Conservation (phyloP, 192 early-diverging fungal genomes). For the Podila clonocystis region DNA sequence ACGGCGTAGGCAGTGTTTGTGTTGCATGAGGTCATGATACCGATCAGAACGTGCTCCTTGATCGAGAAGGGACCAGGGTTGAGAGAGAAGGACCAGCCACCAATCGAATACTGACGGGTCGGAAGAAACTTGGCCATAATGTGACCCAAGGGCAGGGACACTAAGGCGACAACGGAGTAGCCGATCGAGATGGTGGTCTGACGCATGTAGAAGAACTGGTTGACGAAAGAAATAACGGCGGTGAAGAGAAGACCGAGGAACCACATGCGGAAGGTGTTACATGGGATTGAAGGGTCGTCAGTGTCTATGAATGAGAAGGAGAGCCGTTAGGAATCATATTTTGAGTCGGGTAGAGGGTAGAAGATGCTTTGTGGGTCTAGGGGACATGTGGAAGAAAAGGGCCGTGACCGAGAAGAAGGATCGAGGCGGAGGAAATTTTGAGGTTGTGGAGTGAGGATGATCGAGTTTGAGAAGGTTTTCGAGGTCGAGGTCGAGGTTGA, state of each 20-base stretch:
- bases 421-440: no score
- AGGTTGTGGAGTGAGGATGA: no score
- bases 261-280: constrained; percentile 63
- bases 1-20: constrained; percentile 55
- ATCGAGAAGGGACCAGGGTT: constrained; percentile 71
- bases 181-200: constrained; percentile 46
- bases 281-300: constrained; percentile 58
- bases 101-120: constrained; percentile 50
- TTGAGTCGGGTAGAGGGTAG: no score
- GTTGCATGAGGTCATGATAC: constrained; percentile 57
- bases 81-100: constrained; percentile 39
- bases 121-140: constrained; percentile 55
- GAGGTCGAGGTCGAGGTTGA: no score
- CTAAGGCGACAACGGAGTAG: constrained; percentile 55
- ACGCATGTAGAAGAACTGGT: constrained; percentile 64
- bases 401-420: no score
- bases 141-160: constrained; percentile 58
- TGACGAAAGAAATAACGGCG: constrained; percentile 52
- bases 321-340: no score
- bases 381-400: no score
- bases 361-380: no score
- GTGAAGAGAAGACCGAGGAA: constrained; percentile 54
- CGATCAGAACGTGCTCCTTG: constrained; percentile 72
- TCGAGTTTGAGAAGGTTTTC: no score
- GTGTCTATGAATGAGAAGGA: constrained; percentile 29